Conservation (phyloP, 2,329 filamentous ascomycete species). For the Orbilia blumenaviensis region DNA sequence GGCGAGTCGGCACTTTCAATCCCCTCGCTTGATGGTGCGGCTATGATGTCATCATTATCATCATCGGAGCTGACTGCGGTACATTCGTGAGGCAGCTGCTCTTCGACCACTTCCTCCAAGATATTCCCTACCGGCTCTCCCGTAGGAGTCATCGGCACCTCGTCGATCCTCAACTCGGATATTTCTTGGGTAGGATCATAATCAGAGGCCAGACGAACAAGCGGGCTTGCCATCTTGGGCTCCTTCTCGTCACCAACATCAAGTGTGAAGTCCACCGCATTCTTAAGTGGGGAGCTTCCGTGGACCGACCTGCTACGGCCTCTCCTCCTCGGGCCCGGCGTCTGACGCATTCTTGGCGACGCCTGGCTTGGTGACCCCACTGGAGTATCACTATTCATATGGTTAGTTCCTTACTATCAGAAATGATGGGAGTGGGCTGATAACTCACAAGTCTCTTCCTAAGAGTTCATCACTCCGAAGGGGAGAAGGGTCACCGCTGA, state of each 20-base stretch:
- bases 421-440: background rate
- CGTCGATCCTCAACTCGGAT: constrained; percentile 43
- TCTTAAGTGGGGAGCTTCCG: constrained; percentile 52
- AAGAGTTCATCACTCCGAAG: constrained; percentile 36
- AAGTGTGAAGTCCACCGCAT: constrained; percentile 42
- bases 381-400: background rate
- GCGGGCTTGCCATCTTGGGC: constrained; percentile 12
- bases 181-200: constrained; percentile 46
- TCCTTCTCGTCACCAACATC: background rate
- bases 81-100: background rate
- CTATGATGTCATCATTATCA: background rate
- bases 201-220: constrained; percentile 9
- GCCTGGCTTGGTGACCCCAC: background rate
- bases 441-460: constrained; percentile 29
- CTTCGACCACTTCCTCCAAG: background rate
- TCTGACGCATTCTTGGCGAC: constrained; percentile 10
- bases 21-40: background rate
- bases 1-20: background rate
- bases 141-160: constrained; percentile 12
- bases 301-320: constrained; percentile 28
- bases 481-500: constrained; percentile 32
- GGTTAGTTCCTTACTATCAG: background rate
- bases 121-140: background rate
- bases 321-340: constrained; percentile 6
- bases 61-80: background rate